phyloP scores from a whole-genome alignment of 2,329 filamentous ascomycete genomes.

The Clonostachys rosea region DNA sequence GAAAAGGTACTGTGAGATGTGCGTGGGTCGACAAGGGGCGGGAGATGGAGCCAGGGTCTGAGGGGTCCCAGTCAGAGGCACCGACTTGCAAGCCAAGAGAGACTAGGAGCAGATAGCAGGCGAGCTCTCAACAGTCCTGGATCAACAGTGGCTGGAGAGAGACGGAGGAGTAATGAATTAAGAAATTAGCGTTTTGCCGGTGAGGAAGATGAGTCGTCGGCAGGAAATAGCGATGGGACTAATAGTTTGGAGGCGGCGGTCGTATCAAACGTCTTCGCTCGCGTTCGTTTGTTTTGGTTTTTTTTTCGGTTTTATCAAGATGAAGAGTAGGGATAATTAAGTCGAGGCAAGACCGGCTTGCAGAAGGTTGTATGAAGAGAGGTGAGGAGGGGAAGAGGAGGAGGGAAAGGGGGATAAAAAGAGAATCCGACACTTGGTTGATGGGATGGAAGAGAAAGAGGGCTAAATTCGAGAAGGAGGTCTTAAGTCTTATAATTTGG shows the following conservation, averaged over 20 bases:
- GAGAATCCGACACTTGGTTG: conserved; percentile 42
- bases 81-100: conserved; percentile 1
- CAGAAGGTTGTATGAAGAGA: conserved; percentile 20
- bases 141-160: not conserved
- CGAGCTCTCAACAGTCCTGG: not conserved
- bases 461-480: conserved; percentile 32
- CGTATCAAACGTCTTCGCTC: conserved; percentile 12
- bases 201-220: conserved; percentile 1
- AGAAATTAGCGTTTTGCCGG: conserved; percentile 13
- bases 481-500: conserved; percentile 56
- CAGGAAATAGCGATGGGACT: not conserved
- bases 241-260: not conserved
- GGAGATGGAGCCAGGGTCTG: conserved; percentile 15
- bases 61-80: conserved; percentile 1
- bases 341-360: conserved; percentile 59
- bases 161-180: not conserved
- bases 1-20: conserved; percentile 3
- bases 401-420: conserved; percentile 21
- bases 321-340: conserved; percentile 35
- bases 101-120: not conserved
- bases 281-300: conserved; percentile 23
- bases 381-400: conserved; percentile 24
- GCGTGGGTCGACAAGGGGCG: conserved; percentile 17
- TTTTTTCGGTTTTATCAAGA: conserved; percentile 18
- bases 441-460: conserved; percentile 31